phyloP scores from a whole-genome alignment of 352 stramenopile genomes.

The Phytophthora hibernalis region DNA sequence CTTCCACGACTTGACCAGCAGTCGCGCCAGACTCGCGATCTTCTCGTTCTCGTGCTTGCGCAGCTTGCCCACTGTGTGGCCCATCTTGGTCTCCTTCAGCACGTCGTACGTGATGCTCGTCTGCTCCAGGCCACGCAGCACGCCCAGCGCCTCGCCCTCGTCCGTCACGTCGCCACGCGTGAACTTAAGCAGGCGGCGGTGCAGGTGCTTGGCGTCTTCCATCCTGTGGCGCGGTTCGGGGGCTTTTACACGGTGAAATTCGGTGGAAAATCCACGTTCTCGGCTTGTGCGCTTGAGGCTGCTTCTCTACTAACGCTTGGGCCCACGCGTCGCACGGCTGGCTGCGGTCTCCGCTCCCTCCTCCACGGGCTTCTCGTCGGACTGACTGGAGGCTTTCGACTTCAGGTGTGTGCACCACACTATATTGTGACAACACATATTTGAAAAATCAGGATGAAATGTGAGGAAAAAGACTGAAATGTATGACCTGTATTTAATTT shows the following conservation, averaged over 20 bases:
- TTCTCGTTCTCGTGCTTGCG: constrained; percentile 89
- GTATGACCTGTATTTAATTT: too few species aligned
- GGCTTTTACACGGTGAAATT: constrained; percentile 4
- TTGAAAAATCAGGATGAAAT: too few species aligned
- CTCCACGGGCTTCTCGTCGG: constrained; percentile 1
- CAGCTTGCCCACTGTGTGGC: constrained; percentile 88
- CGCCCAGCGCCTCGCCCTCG: constrained; percentile 62
- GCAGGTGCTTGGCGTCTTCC: constrained; percentile 72
- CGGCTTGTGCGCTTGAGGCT: constrained; percentile 18
- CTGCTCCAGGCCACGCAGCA: constrained; percentile 69
- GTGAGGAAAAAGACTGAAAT: too few species aligned
- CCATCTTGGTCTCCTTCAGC: constrained; percentile 87
- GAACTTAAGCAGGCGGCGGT: constrained; percentile 80
- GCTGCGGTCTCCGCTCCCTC: constrained; percentile 4
- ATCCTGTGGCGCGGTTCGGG: constrained; percentile 37
- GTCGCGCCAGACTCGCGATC: constrained; percentile 76
- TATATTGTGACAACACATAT: too few species aligned
- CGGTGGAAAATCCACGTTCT: constrained; percentile 3
- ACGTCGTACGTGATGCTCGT: constrained; percentile 66
- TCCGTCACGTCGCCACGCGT: constrained; percentile 67
- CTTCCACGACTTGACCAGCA: constrained; percentile 91
- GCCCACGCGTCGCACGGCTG: constrained; percentile 29
- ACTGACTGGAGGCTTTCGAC: constrained; percentile 28
- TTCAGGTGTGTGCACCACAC: not conserved
- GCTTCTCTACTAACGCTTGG: constrained; percentile 29